These are phyloP conservation scores for Acacia crassicarpa DNA, from an alignment of 306 rosid species.

Conservation along the genomic window DNA sequence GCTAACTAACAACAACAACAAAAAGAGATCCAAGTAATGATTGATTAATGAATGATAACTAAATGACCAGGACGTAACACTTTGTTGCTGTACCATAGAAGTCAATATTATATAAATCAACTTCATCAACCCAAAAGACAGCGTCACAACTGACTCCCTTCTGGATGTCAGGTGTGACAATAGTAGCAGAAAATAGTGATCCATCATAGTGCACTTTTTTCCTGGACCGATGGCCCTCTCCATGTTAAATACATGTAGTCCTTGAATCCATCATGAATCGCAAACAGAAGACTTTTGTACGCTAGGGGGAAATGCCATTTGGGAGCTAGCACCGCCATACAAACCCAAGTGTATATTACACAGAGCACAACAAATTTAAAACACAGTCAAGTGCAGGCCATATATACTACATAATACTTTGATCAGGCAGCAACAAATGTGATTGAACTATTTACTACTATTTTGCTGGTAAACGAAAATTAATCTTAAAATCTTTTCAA, in stretches of 20 bases:
- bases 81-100: neutral
- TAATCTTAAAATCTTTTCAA: neutral
- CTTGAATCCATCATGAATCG: neutral
- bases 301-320: neutral
- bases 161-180: neutral
- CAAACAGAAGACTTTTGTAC: neutral
- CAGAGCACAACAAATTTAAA: neutral
- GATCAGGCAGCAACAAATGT: neutral
- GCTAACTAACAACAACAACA: neutral
- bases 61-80: neutral
- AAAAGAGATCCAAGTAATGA: neutral
- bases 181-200: neutral
- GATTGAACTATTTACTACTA: neutral
- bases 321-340: neutral
- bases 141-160: neutral
- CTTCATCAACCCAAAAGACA: neutral
- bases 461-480: neutral
- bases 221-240: neutral
- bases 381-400: neutral
- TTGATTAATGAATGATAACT: neutral
- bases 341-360: neutral
- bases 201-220: neutral
- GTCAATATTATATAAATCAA: neutral
- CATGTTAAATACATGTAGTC: neutral
- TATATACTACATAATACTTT: neutral